Base-by-base conservation (phyloP, 2,329 filamentous ascomycete species). In the Dothideomycetes sp. region DNA sequence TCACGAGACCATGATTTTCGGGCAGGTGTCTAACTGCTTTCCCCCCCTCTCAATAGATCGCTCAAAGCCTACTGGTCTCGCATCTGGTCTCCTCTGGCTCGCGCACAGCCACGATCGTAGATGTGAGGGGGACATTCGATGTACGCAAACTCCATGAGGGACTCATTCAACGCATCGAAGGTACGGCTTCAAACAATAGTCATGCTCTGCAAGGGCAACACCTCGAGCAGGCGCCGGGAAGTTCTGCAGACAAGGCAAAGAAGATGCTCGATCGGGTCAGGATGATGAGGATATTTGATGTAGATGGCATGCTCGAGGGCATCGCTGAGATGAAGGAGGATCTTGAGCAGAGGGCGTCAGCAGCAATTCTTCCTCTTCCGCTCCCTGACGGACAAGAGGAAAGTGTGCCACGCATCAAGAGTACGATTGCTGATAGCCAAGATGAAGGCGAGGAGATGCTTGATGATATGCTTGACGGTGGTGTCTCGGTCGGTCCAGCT, bases 201-300 rank as follows among this genome's bases (percentile, higher is more conserved):
- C 22, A n/a, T 22, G 27, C 34, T 2, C 38, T 36, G 27, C 32
- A 36, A 19, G 29, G 18, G 22, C 12, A 7, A 7, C 22, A 12
- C 7, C 7, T 27, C 7, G 22, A 27, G 22, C 7, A 27, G 22
- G 12, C 12, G 22, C 22, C 22, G 7, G 7, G 22, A 27, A 27
- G 22, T 27, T 27, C 30, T 12, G 11, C 31, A 24, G 30, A 33
- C 7, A 32, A 43, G 31, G 42, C 40, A 4, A 53, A 60, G 29
- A 44, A 45, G 14, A 41, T 62, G 4, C 56, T 73, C 0, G 65
- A 66, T 18, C 50, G 63, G 2, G 57, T 72, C 3, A 61, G 59
- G 44, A 65, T 72, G 19, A 68, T 69, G 59, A 60, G 68, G 4
- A 63, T 68, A 1, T 73, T 73, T 46, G 68, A 72, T 46, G 59